phyloP scores from a whole-genome alignment of 176 grass and related monocot genomes.

The Bromus sterilis region DNA sequence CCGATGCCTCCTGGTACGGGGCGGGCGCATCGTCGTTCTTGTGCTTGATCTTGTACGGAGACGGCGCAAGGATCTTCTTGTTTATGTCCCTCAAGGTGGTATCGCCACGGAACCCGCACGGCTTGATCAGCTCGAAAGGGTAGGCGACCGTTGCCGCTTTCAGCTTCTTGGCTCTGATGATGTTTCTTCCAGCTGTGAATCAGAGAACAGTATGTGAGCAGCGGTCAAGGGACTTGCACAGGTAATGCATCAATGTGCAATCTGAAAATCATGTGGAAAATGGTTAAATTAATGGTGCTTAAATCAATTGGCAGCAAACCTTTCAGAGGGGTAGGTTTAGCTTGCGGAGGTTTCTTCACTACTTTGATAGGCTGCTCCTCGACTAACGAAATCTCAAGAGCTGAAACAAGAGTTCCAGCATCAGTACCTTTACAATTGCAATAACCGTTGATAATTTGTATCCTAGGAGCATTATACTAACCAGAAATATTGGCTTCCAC shows the following conservation, averaged over 20 bases:
- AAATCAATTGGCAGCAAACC: constrained; percentile 2
- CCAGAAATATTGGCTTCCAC: constrained; percentile 32
- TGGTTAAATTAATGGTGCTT: neutral
- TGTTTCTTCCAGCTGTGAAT: constrained; percentile 43
- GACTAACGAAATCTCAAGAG: constrained; percentile 9
- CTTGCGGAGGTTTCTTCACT: constrained; percentile 16
- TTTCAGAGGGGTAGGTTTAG: constrained; percentile 40
- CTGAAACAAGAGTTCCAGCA: constrained; percentile 22
- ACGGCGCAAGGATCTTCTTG: constrained; percentile 53
- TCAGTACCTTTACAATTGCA: neutral
- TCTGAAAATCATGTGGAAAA: neutral
- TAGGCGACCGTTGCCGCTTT: constrained; percentile 45
- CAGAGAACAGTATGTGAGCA: neutral
- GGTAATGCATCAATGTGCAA: neutral
- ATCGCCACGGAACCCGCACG: constrained; percentile 46
- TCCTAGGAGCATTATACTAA: constrained; percentile 21
- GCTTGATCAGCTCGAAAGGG: constrained; percentile 88
- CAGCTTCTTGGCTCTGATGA: constrained; percentile 46
- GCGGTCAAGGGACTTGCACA: neutral
- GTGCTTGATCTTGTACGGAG: constrained; percentile 60
- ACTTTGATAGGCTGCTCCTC: constrained; percentile 26
- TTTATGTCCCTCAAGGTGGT: constrained; percentile 82
- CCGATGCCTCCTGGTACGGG: constrained; percentile 38
- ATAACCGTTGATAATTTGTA: neutral
- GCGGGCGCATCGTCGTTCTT: constrained; percentile 34